Evolutionary conservation across 768 basidiomycete species (phyloP).

Genomic region (Terana coerulea): DNA sequence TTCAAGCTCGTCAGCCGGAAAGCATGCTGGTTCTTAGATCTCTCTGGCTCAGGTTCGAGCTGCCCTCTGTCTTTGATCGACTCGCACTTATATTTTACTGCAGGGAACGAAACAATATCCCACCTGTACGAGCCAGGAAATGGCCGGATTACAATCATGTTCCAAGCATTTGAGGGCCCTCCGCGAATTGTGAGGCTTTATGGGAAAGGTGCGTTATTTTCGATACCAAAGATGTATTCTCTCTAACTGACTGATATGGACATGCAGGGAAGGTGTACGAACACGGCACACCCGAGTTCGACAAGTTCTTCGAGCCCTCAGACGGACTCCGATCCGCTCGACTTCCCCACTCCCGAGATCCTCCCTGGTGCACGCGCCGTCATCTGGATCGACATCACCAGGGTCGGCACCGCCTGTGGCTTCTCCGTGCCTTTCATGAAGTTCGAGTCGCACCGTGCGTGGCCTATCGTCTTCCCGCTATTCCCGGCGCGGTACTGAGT

Average conservation of each 20-base stretch:
- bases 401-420: conserved; percentile 10
- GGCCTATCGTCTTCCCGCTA: background rate
- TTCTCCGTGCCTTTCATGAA: conserved; percentile 11
- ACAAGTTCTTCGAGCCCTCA: conserved; percentile 3
- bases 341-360: conserved; percentile 10
- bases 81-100: background rate
- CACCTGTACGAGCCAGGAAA: conserved; percentile 54
- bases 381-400: conserved; percentile 12
- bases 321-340: background rate
- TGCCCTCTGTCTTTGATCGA: background rate
- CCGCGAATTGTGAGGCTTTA: conserved; percentile 57
- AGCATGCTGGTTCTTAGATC: conserved; percentile 70
- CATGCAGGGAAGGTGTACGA: conserved; percentile 8
- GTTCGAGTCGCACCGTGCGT: conserved; percentile 4
- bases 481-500: background rate
- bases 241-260: background rate
- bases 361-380: conserved; percentile 9
- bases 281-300: conserved; percentile 8
- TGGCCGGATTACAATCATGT: conserved; percentile 56
- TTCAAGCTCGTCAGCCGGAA: conserved; percentile 55
- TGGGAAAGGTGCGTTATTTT: conserved; percentile 42
- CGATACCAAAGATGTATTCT: background rate
- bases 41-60: conserved; percentile 62
- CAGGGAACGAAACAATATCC: conserved; percentile 55
- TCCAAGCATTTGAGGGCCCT: conserved; percentile 57